Percentiles rank a stretch among this genome's conserved stretches.
phyloP scores from a whole-genome alignment of 192 early-diverging fungal genomes.

The Cetraspora pellucida region DNA sequence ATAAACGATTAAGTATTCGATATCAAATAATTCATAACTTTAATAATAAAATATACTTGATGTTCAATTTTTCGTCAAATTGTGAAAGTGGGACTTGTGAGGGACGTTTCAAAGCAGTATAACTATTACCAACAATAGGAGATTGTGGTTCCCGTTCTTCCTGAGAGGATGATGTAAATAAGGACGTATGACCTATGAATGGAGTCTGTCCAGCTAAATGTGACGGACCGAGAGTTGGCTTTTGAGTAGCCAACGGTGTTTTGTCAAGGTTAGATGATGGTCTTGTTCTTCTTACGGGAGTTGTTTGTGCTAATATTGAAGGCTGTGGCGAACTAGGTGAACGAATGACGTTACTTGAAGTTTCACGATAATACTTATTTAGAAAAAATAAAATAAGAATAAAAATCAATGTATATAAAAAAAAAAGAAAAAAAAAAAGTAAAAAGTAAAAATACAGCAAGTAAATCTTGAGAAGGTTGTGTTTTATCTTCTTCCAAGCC shows the following conservation, averaged over 20 bases:
- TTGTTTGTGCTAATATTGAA: conserved; percentile 29
- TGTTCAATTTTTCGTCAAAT: conserved; percentile 14
- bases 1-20: background rate
- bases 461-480: background rate
- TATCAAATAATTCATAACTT: background rate
- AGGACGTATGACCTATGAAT: background rate
- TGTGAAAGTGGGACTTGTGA: conserved; percentile 19
- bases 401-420: background rate
- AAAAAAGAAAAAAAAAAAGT: background rate
- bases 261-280: background rate
- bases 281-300: conserved; percentile 14
- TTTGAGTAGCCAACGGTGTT: background rate
- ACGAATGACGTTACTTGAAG: background rate
- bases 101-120: conserved; percentile 18
- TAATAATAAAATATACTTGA: conserved; percentile 14
- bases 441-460: conserved; percentile 6
- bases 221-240: background rate
- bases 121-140: background rate
- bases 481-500: background rate
- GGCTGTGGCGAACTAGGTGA: background rate
- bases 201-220: background rate
- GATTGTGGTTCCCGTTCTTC: background rate
- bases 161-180: background rate
- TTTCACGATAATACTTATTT: background rate
- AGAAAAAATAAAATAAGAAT: background rate